phyloP scores from a whole-genome alignment of 2,329 filamentous ascomycete species.

The Orbilia blumenaviensis region DNA sequence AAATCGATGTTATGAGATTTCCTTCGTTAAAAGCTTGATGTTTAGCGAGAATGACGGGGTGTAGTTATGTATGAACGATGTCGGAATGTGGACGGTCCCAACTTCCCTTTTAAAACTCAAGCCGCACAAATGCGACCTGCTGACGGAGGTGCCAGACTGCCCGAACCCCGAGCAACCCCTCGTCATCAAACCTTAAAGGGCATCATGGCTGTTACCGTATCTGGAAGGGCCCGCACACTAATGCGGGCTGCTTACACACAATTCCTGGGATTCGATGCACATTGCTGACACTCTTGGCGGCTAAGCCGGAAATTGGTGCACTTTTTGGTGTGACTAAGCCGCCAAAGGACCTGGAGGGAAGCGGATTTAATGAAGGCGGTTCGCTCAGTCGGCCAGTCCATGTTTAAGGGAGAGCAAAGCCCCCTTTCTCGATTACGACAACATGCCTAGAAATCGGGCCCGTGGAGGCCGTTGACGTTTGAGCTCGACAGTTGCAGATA shows the following conservation, averaged over 20 bases:
- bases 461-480: constrained; percentile 6
- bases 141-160: constrained; percentile 35
- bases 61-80: background rate
- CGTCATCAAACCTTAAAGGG: constrained; percentile 28
- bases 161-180: constrained; percentile 35
- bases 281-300: constrained; percentile 41
- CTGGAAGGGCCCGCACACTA: constrained; percentile 20
- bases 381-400: constrained; percentile 1
- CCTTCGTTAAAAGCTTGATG: background rate
- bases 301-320: constrained; percentile 20
- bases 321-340: constrained; percentile 24
- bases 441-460: constrained; percentile 15
- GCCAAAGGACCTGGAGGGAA: constrained; percentile 20
- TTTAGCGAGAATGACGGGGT: background rate
- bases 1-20: background rate
- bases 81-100: constrained; percentile 27
- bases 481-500: background rate
- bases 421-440: constrained; percentile 26
- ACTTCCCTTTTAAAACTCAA: constrained; percentile 50
- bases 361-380: constrained; percentile 40
- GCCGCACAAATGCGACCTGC: constrained; percentile 45
- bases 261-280: constrained; percentile 13
- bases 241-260: constrained; percentile 48
- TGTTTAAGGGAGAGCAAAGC: constrained; percentile 22
- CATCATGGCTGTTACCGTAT: constrained; percentile 12